These are phyloP conservation scores for Scheffersomyces amazonensis DNA, from an alignment of 805 yeast genomes.

Conservation along the genomic window DNA sequence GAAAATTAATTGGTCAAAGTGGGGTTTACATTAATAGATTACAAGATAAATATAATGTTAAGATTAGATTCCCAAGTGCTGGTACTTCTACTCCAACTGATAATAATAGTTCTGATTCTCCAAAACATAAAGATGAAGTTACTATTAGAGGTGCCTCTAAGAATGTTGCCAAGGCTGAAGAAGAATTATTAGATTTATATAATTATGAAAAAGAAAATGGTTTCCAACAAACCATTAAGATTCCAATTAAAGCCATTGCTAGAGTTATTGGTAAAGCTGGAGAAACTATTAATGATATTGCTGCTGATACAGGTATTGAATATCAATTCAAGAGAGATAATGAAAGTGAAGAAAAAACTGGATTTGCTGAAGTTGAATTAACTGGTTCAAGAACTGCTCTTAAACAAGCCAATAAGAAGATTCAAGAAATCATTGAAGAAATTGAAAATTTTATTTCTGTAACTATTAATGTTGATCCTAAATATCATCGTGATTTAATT, in stretches of 20 bases:
- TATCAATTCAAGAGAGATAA: slow-evolving; percentile 42
- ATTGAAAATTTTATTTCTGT: slow-evolving; percentile 59
- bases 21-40: slow-evolving; percentile 81
- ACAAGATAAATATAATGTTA: slow-evolving; percentile 83
- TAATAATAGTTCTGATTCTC: slow-evolving; percentile 25
- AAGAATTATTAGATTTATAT: slow-evolving; percentile 77
- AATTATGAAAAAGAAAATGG: slow-evolving; percentile 89
- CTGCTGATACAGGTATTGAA: slow-evolving; percentile 65
- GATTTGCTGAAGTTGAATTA: slow-evolving; percentile 61
- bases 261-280: slow-evolving; percentile 89
- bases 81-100: slow-evolving; percentile 18
- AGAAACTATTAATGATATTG: slow-evolving; percentile 75
- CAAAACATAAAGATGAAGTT: slow-evolving; percentile 57
- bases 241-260: slow-evolving; percentile 75
- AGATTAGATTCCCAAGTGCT: slow-evolving; percentile 66
- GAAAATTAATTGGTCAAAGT: slow-evolving; percentile 77
- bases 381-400: slow-evolving; percentile 78
- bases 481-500: slow-evolving; percentile 70
- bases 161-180: slow-evolving; percentile 80
- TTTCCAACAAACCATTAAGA: slow-evolving; percentile 54
- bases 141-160: slow-evolving; percentile 84
- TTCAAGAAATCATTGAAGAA: slow-evolving; percentile 62
- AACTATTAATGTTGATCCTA: slow-evolving; percentile 64
- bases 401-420: slow-evolving; percentile 63
- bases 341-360: slow-evolving; percentile 44